These are phyloP conservation scores for Penicillium dipodomyicola DNA, from an alignment of 495 filamentous ascomycete species.

Conservation along the genomic window DNA sequence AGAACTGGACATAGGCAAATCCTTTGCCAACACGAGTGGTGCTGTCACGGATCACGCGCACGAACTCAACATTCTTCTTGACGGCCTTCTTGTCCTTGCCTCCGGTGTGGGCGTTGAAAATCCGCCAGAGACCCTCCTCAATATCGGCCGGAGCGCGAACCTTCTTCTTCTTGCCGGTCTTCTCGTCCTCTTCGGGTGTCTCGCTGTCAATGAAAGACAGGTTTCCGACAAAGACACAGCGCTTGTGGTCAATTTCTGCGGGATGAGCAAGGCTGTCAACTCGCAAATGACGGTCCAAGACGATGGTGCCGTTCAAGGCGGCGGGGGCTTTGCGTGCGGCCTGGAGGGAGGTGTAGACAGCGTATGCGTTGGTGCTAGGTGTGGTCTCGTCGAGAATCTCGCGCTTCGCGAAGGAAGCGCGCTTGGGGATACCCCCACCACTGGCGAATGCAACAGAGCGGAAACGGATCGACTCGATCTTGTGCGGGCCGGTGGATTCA, in stretches of 20 bases:
- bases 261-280: constrained; percentile 92
- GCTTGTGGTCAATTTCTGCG: constrained; percentile 70
- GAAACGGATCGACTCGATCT: constrained; percentile 87
- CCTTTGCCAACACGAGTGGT: constrained; percentile 93
- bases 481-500: constrained; percentile 52
- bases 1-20: constrained; percentile 96
- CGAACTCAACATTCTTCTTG: constrained; percentile 83
- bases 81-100: constrained; percentile 42
- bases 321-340: constrained; percentile 74
- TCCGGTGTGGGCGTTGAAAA: constrained; percentile 57
- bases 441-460: constrained; percentile 79
- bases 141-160: constrained; percentile 74
- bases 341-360: constrained; percentile 70
- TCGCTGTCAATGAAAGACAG: constrained; percentile 92
- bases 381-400: constrained; percentile 83
- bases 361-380: constrained; percentile 92
- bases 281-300: constrained; percentile 84
- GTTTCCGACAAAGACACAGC: constrained; percentile 96
- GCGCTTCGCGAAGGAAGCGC: constrained; percentile 81
- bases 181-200: constrained; percentile 54
- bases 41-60: constrained; percentile 86
- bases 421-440: constrained; percentile 74
- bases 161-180: constrained; percentile 57
- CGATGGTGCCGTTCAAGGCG: constrained; percentile 75
- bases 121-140: constrained; percentile 93